These are phyloP conservation scores for Priceomyces medius DNA, from an alignment of 805 yeast species.

Conservation along the genomic window DNA sequence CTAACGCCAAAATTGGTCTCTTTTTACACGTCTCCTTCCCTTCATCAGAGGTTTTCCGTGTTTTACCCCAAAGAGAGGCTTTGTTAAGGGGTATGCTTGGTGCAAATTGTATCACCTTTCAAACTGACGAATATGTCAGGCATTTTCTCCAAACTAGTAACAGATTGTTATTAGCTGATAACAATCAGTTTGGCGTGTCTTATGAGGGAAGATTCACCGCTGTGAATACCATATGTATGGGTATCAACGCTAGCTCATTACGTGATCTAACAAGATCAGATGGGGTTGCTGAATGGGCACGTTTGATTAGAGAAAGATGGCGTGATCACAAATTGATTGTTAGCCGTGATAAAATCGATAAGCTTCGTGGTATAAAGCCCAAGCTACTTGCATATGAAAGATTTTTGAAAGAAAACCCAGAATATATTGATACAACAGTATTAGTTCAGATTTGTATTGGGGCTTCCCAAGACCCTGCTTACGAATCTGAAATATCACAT, in stretches of 20 bases:
- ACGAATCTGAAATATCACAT: constrained; percentile 70
- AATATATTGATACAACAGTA: constrained; percentile 64
- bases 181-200: constrained; percentile 59
- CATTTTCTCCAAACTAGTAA: constrained; percentile 92
- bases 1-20: constrained; percentile 85
- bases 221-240: constrained; percentile 67
- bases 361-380: constrained; percentile 83
- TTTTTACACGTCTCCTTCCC: constrained; percentile 95
- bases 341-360: constrained; percentile 85
- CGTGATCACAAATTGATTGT: constrained; percentile 66
- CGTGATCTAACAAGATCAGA: constrained; percentile 44
- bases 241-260: constrained; percentile 69
- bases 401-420: constrained; percentile 71
- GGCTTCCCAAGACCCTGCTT: constrained; percentile 52
- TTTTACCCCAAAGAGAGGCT: constrained; percentile 81
- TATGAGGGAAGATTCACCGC: constrained; percentile 57
- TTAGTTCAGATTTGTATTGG: constrained; percentile 80
- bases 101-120: constrained; percentile 85
- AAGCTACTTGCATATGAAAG: constrained; percentile 84
- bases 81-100: constrained; percentile 83
- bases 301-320: constrained; percentile 79
- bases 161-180: constrained; percentile 78
- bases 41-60: constrained; percentile 90
- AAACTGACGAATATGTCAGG: constrained; percentile 88
- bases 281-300: constrained; percentile 63